Base-by-base conservation (phyloP, 805 yeast species). In the Wickerhamomyces hampshirensis region DNA sequence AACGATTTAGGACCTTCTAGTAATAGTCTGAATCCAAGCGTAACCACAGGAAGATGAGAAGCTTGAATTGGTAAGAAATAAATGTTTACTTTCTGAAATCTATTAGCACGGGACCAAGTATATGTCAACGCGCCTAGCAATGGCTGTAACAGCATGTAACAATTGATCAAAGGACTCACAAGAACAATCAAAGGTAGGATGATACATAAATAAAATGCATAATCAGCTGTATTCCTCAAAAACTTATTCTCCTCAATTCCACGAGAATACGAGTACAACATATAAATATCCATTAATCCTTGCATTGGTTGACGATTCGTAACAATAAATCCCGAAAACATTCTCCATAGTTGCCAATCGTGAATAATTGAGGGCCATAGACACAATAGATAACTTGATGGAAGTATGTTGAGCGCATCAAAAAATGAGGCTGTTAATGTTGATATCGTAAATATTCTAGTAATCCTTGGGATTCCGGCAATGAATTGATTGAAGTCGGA, bases 11-110 rank as follows among this genome's bases (percentile, higher is more conserved):
- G 38, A 4, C 79, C 79, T 28, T 63, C 66, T 4, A 69, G 53
- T 17, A 78, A 55, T 24, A 66, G 51, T 23, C 68, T 53, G 45
- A 68, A 68, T 1, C 71, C 71, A 7, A 68, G 39, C 1, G 66
- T 61, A 2, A 66, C 71, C 4, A 67, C 58, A 5, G 85, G 85
- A 36, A 77, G 55, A 38, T 77, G 65, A 31, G 75, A 73, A 1
- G 80, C 83, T 49, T 75, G 73, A 30, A 78, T 68, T 4, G 78
- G 76, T 45, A 78, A 58, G 40, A 78, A 58, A 50, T 76, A 60
- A 42, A 76, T 69, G 44, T 67, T 71, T 31, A 76, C 75, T 23
- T 64, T 63, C 23, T 71, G 63, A 50, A 68, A 63, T 55, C 75
- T 73, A 51, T 65, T 69, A 2, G 69, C 59, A 26, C 81, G 58